These are phyloP conservation scores for Samsoniella hepiali DNA, from an alignment of 2,329 filamentous ascomycete genomes.

Conservation along the genomic window DNA sequence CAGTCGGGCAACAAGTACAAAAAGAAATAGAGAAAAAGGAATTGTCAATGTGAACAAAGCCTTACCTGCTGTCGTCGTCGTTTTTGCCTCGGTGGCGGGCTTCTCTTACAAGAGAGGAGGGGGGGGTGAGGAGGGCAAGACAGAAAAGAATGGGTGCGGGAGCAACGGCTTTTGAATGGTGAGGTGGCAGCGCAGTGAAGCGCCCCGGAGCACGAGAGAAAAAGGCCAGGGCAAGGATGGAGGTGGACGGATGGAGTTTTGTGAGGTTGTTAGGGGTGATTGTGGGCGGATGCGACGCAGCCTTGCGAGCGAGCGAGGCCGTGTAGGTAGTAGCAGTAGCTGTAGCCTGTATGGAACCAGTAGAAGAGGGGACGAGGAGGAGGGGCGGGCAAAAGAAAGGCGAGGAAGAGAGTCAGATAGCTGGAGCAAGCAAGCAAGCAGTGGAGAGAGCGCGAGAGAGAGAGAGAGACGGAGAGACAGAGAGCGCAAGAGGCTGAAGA, in stretches of 20 bases:
- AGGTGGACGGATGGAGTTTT: slow-evolving; percentile 27
- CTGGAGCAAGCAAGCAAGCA: no score
- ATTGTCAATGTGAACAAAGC: slow-evolving; percentile 7
- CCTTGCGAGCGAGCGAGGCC: neutral
- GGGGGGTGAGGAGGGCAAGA: slow-evolving; percentile 24
- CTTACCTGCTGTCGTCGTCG: neutral
- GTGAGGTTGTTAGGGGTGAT: slow-evolving; percentile 36
- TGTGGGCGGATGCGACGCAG: slow-evolving; percentile 15
- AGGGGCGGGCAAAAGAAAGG: neutral
- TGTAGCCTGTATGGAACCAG: no score
- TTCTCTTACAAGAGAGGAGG: slow-evolving; percentile 31
- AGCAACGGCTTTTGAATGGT: slow-evolving; percentile 42
- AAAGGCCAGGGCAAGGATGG: slow-evolving; percentile 1
- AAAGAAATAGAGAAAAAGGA: neutral
- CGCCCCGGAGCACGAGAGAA: neutral
- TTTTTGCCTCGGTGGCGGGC: slow-evolving; percentile 25
- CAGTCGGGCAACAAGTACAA: neutral
- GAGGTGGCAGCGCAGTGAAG: slow-evolving; percentile 19
- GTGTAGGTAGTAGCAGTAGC: no score
- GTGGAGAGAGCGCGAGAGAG: no score
- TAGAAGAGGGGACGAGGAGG: neutral
- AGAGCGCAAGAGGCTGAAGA: no score
- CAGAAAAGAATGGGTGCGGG: slow-evolving; percentile 30
- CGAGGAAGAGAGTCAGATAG: no score
- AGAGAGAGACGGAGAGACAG: no score